phyloP scores from a whole-genome alignment of 2,329 filamentous ascomycete species.

The Ilyonectria robusta region DNA sequence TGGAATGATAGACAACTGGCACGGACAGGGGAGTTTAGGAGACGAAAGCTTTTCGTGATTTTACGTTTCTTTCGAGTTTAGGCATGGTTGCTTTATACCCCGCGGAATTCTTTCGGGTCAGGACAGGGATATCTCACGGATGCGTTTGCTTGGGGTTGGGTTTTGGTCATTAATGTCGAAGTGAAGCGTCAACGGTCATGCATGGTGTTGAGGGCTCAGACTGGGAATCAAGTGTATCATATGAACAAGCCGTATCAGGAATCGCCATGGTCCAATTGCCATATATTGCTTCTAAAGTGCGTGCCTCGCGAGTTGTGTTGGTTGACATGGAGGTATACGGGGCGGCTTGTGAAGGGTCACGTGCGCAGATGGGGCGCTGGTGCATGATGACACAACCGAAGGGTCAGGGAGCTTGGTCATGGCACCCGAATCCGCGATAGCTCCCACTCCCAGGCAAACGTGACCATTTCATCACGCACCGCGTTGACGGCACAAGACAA shows the following conservation, averaged over 20 bases:
- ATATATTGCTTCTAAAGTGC: neutral
- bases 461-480: conserved; percentile 47
- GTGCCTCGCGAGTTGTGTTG: neutral
- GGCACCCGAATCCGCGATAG: conserved; percentile 43
- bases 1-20: conserved; percentile 26
- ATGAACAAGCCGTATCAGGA: conserved; percentile 20
- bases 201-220: conserved; percentile 39
- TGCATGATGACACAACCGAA: conserved; percentile 52
- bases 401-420: conserved; percentile 47
- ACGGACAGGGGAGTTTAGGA: conserved; percentile 40
- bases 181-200: conserved; percentile 27
- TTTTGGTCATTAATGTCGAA: conserved; percentile 34
- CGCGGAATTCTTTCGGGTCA: conserved; percentile 46
- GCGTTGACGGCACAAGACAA: conserved; percentile 31
- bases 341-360: conserved; percentile 43
- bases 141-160: conserved; percentile 20
- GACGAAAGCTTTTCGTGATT: conserved; percentile 26
- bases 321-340: neutral
- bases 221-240: conserved; percentile 30
- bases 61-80: conserved; percentile 36
- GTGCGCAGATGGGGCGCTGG: conserved; percentile 44
- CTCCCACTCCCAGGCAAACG: conserved; percentile 44
- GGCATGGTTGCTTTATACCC: conserved; percentile 51
- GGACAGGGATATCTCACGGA: conserved; percentile 38
- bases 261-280: conserved; percentile 5